phyloP scores from a whole-genome alignment of 2,329 filamentous ascomycete genomes.

The Colletotrichum cereale region DNA sequence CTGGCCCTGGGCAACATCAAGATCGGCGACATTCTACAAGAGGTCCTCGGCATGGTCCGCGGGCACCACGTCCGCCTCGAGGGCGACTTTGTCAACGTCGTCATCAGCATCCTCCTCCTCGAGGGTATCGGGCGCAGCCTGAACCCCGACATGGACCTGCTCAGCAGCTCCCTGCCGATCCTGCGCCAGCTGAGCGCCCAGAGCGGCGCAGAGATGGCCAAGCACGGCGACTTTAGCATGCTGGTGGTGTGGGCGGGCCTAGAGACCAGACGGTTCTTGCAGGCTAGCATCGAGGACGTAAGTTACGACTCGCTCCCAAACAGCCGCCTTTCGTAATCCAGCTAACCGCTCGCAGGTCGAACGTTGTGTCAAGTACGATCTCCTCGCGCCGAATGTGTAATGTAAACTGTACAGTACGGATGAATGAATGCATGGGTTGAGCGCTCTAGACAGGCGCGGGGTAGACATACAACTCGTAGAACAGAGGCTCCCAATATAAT shows the following conservation, averaged over 20 bases:
- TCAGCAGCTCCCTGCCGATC: slow-evolving; percentile 89
- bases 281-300: slow-evolving; percentile 90
- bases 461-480: slow-evolving; percentile 30
- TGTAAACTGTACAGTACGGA: slow-evolving; percentile 36
- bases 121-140: slow-evolving; percentile 93
- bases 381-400: slow-evolving; percentile 87
- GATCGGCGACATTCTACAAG: slow-evolving; percentile 93
- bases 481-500: slow-evolving; percentile 30
- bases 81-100: slow-evolving; percentile 98
- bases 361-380: slow-evolving; percentile 90
- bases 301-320: slow-evolving; percentile 50
- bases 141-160: slow-evolving; percentile 88
- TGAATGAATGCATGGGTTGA: slow-evolving; percentile 30
- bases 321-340: slow-evolving; percentile 21
- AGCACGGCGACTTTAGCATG: slow-evolving; percentile 84
- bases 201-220: slow-evolving; percentile 77
- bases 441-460: slow-evolving; percentile 15
- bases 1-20: slow-evolving; percentile 94
- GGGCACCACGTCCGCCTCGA: slow-evolving; percentile 93
- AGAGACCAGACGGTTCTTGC: slow-evolving; percentile 88
- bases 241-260: slow-evolving; percentile 91
- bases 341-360: slow-evolving; percentile 70
- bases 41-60: slow-evolving; percentile 92
- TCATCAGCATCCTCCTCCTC: slow-evolving; percentile 91
- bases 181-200: slow-evolving; percentile 87